Evolutionary conservation across 2,329 filamentous ascomycete species (phyloP), one percentile per base, ranked within the genome.

Genomic region (Aspergillaceae sp.): DNA sequence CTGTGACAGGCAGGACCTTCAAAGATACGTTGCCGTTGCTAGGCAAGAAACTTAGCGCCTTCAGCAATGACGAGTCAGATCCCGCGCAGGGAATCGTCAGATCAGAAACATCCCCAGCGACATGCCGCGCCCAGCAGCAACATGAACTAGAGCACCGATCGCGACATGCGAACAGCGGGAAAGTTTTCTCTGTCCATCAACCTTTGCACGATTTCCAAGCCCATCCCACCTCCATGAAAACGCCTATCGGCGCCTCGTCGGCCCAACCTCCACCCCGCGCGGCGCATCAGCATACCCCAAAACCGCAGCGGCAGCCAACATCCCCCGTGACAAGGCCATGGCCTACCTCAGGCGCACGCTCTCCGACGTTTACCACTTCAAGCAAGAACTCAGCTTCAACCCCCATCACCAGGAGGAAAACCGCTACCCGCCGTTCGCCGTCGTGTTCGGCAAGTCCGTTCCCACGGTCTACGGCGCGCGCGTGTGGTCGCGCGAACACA

Each of bases 361-460:
- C 0, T 72, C 78, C 10, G 80, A 84, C 29, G 82, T 81, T 5
- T 82, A 83, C 51, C 71, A 70, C 6, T 97, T 95, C 75, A 90
- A 92, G 51, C 67, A 78, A 50, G 84, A 91, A 56, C 77, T 91
- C 1, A 73, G 76, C 1, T 83, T 86, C 66, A 71, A 72, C 1
- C 71, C 81, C 0, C 54, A 65, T 1, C 82, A 84, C 56, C 77
- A 81, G 10, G 65, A 68, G 0, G 62, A 73, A n/a, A 94, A 95
- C 60, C 62, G 65, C 0, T 96, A 96, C 59, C 90, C 90, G 2
- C 90, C 91, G 0, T 73, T 87, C 8, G 82, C 86, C 0, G 77
- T 94, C 41, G 79, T 97, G 6, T 96, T 94, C 67, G 86, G 87
- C 46, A 95, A 94, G 64, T 82, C 81, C 27, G 86, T 84, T 1